phyloP scores from a whole-genome alignment of 495 filamentous ascomycete genomes.

The Parmelia sp. region DNA sequence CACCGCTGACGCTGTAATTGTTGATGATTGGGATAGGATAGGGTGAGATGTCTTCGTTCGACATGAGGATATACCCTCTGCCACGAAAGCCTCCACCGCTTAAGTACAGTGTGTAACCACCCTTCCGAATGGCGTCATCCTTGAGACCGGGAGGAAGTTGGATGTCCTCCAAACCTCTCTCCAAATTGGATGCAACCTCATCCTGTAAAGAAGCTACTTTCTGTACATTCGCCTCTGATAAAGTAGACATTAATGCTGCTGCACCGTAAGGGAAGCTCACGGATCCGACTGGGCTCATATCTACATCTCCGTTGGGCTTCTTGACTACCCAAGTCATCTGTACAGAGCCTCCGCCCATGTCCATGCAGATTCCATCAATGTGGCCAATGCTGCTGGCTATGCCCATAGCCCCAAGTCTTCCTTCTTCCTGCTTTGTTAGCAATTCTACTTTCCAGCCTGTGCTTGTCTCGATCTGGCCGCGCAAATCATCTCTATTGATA shows the following conservation, averaged over 20 bases:
- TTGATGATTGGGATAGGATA: conserved; percentile 87
- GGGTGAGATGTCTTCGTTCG: conserved; percentile 54
- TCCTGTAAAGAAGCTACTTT: conserved; percentile 42
- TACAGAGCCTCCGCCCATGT: conserved; percentile 84
- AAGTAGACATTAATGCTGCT: conserved; percentile 63
- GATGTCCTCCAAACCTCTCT: conserved; percentile 51
- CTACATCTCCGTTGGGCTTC: conserved; percentile 39
- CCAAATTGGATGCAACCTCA: conserved; percentile 55
- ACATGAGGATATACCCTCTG: conserved; percentile 80
- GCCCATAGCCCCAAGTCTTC: conserved; percentile 74
- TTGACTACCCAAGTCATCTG: conserved; percentile 82
- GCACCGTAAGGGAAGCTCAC: conserved; percentile 77
- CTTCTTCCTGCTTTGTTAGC: conserved; percentile 74
- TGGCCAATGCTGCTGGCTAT: conserved; percentile 66
- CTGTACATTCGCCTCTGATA: conserved; percentile 39
- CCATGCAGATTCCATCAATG: conserved; percentile 71
- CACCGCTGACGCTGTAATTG: conserved; percentile 59
- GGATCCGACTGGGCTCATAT: conserved; percentile 39
- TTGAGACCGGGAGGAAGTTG: conserved; percentile 50
- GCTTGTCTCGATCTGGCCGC: conserved; percentile 50
- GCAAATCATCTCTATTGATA: conserved; percentile 62
- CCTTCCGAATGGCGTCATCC: conserved; percentile 34
- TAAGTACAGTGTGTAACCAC: conserved; percentile 70
- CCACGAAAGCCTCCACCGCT: conserved; percentile 88
- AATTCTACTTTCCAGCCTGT: conserved; percentile 64